Conservation (phyloP, 1,284 basidiomycete genomes). For the Apiotrichum domesticum region DNA sequence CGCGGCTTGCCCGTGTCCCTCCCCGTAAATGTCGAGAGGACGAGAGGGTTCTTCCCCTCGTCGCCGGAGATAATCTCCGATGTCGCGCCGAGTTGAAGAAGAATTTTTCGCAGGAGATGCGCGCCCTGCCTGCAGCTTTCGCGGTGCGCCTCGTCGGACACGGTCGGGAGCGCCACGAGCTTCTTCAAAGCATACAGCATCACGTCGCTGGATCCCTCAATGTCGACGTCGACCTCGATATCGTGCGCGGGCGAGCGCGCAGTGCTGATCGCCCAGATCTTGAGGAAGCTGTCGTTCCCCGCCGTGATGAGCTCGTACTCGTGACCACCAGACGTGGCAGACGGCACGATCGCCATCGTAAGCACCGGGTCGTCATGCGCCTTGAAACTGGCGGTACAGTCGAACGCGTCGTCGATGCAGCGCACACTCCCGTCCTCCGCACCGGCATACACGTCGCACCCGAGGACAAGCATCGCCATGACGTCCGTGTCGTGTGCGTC, state of each 20-base stretch:
- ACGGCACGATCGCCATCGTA: slow-evolving; percentile 57
- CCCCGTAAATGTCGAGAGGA: slow-evolving; percentile 76
- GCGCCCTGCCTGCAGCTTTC: slow-evolving; percentile 84
- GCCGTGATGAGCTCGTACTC: slow-evolving; percentile 62
- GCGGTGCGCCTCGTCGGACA: slow-evolving; percentile 65
- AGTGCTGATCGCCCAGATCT: slow-evolving; percentile 50
- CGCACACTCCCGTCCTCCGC: slow-evolving; percentile 76
- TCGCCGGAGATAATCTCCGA: slow-evolving; percentile 54
- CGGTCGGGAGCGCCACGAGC: slow-evolving; percentile 79
- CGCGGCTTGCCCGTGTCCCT: slow-evolving; percentile 47
- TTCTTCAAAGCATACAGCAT: slow-evolving; percentile 66
- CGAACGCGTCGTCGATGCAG: slow-evolving; percentile 75
- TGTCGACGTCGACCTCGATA: slow-evolving; percentile 21
- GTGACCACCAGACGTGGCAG: slow-evolving; percentile 5
- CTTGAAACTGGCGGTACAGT: slow-evolving; percentile 70
- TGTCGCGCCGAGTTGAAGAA: slow-evolving; percentile 76
- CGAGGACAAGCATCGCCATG: slow-evolving; percentile 66
- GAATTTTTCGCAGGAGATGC: slow-evolving; percentile 78
- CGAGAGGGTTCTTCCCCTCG: slow-evolving; percentile 69
- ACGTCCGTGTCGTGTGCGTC: slow-evolving; percentile 81
- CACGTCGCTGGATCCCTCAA: slow-evolving; percentile 45
- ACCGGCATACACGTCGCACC: slow-evolving; percentile 72
- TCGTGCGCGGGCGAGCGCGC: slow-evolving; percentile 4
- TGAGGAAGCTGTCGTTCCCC: slow-evolving; percentile 75
- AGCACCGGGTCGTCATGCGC: slow-evolving; percentile 75